Evolutionary conservation across 805 yeast species (phyloP), one percentile per base, ranked within the genome.

Genomic region (Wickerhamomyces rabaulensis): DNA sequence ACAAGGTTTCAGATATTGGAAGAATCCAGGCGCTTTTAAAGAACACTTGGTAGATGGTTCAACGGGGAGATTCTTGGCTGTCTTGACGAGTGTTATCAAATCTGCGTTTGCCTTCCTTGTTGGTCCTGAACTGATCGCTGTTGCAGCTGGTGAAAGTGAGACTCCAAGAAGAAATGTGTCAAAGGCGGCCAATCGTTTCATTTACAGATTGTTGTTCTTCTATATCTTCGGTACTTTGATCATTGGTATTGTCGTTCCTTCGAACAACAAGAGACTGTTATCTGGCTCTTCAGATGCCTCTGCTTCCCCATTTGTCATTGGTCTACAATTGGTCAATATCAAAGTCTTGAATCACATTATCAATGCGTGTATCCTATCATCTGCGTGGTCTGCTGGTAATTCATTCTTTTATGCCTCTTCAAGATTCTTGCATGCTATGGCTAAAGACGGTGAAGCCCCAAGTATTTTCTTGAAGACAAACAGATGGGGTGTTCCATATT

Each of bases 311-410:
- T 87, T 87, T 59, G 91, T 87, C 46, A 82, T 87, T 60, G 96
- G 95, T 45, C 82, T 88, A 57, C 76, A 77, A 53, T 73, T 73
- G 52, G 86, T 87, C 27, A 73, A 77, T 39, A 86, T 87, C 52
- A 58, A 65, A 19, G 92, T 79, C 0, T 70, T 88, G 52, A 88
- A 90, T 41, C 85, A 84, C 55, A 75, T 89, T 45, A 72, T 89
- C 60, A 89, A 89, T 62, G 92, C 85, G 5, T 80, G 86, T 63
- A 84, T 89, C 53, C 67, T 89, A 60, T 67, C 87, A 29, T 84
- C 88, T 52, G 91, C 88, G 41, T 78, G 87, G 64, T 86, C 94
- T 9, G 92, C 95, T 39, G 83, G 86, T 36, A 87, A 86, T 67
- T 83, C 91, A 2, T 90, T 84, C 67, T 74, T 87, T 61, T 86